These are phyloP conservation scores for Saccharomycopsis schoenii DNA, from an alignment of 805 yeast species.

Conservation along the genomic window DNA sequence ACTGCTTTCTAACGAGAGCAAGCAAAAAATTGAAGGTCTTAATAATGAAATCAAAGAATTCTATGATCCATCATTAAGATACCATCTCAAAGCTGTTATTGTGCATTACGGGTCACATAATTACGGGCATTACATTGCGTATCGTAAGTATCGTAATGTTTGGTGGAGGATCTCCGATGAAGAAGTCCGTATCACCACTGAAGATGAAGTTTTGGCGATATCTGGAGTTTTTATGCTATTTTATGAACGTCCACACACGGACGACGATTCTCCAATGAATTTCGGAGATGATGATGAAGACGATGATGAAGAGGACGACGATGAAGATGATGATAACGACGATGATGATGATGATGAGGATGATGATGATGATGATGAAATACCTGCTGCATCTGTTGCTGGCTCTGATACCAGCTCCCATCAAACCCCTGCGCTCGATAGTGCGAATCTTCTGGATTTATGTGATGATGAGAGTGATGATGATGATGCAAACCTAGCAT, in stretches of 20 bases:
- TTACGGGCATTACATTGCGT: constrained; percentile 94
- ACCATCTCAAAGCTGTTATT: constrained; percentile 74
- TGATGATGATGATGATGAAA: constrained; percentile 6
- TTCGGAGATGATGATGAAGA: constrained; percentile 19
- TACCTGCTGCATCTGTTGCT: not conserved
- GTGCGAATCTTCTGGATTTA: not conserved
- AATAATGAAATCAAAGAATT: constrained; percentile 23
- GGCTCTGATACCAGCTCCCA: not conserved
- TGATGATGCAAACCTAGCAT: not conserved
- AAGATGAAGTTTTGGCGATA: constrained; percentile 66
- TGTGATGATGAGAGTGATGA: not conserved
- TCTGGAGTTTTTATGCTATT: constrained; percentile 92
- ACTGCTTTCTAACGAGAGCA: constrained; percentile 2
- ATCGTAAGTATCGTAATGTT: constrained; percentile 64
- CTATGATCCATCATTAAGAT: constrained; percentile 30
- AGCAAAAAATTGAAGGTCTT: constrained; percentile 26
- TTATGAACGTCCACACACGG: constrained; percentile 51
- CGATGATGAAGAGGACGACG: constrained; percentile 20
- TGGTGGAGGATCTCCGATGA: constrained; percentile 98
- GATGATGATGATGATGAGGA: constrained; percentile 7
- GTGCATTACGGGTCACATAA: constrained; percentile 94
- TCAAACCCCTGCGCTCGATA: not conserved
- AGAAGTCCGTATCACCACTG: constrained; percentile 68
- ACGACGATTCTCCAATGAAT: constrained; percentile 22
- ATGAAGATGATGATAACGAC: constrained; percentile 10